phyloP scores from a whole-genome alignment of 352 stramenopile genomes.

The Chrysophaeum taylorii region DNA sequence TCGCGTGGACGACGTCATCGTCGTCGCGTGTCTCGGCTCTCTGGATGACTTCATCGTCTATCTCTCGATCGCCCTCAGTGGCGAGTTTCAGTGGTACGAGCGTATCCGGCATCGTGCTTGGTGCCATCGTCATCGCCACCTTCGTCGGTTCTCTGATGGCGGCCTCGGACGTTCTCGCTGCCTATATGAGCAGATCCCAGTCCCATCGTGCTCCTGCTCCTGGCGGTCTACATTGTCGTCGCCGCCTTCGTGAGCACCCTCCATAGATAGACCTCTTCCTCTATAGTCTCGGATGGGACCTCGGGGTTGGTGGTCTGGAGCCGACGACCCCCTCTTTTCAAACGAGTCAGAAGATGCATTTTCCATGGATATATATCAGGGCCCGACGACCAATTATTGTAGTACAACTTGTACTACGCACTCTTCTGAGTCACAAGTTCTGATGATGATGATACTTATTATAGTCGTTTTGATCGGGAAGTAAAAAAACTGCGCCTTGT shows the following conservation, averaged over 20 bases:
- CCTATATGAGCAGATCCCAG: background rate
- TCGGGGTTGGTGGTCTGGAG: no score
- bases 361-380: no score
- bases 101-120: background rate
- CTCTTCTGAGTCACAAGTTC: no score
- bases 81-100: background rate
- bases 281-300: no score
- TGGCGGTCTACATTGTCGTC: background rate
- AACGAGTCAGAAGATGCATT: no score
- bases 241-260: background rate
- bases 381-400: no score
- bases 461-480: no score
- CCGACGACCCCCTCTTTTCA: no score
- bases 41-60: constrained; percentile 16
- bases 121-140: background rate
- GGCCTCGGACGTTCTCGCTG: background rate
- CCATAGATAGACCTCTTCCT: no score
- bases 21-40: constrained; percentile 9
- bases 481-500: no score
- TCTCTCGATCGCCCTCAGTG: background rate
- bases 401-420: no score
- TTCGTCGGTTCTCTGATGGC: background rate
- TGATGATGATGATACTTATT: no score
- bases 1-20: background rate
- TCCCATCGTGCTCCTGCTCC: background rate